phyloP scores from a whole-genome alignment of 2,329 filamentous ascomycete species.

The Neoarthrinium moseri region DNA sequence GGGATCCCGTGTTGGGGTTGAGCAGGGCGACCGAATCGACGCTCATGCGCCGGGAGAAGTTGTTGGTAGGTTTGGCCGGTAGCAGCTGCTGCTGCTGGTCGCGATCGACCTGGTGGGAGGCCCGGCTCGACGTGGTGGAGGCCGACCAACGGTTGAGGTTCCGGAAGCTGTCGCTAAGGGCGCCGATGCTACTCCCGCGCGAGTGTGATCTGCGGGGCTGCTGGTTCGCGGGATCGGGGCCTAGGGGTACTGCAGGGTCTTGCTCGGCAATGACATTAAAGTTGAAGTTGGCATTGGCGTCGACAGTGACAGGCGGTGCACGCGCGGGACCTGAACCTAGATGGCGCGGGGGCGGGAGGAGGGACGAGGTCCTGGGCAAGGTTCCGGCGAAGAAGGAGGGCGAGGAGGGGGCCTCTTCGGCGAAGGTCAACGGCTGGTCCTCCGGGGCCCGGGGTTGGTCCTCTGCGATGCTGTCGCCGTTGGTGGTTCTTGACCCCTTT shows the following conservation, averaged over 20 bases:
- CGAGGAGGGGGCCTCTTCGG: conserved; percentile 15
- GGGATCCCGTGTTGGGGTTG: conserved; percentile 15
- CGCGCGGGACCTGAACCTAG: conserved; percentile 5
- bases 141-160: conserved; percentile 53
- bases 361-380: conserved; percentile 21
- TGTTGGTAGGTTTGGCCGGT: conserved; percentile 28
- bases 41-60: conserved; percentile 42
- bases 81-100: conserved; percentile 16
- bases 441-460: conserved; percentile 1
- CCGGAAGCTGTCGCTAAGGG: conserved; percentile 41
- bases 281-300: conserved; percentile 13
- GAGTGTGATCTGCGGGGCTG: conserved; percentile 18
- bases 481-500: conserved; percentile 1
- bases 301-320: too few species aligned
- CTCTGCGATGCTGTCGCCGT: not conserved
- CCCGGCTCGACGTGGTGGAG: conserved; percentile 49
- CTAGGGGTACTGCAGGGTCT: conserved; percentile 13
- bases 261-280: not conserved
- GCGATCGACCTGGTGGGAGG: conserved; percentile 29
- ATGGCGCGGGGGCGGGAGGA: conserved; percentile 22
- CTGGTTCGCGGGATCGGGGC: too few species aligned
- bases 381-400: conserved; percentile 14
- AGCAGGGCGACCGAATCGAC: conserved; percentile 37
- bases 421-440: conserved; percentile 6
- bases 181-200: conserved; percentile 23